These are phyloP conservation scores for Acanthamoeba triangularis DNA, from an alignment of 208 protist genomes.

Conservation along the genomic window DNA sequence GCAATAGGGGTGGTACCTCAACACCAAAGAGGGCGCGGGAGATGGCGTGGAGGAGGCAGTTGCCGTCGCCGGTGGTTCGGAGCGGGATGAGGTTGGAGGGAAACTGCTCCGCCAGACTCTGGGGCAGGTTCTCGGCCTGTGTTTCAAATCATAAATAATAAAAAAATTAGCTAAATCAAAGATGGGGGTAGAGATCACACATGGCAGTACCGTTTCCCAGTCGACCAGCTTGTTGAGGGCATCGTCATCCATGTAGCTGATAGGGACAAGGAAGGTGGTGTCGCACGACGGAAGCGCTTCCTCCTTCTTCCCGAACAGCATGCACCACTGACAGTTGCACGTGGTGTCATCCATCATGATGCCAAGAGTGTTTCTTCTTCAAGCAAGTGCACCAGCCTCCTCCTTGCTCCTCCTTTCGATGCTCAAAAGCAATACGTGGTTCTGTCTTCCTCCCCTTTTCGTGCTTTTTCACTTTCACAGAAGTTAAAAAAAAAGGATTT, in stretches of 20 bases:
- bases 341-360: not conserved
- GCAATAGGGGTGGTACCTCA: conserved; percentile 33
- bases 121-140: conserved; percentile 56
- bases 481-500: too few relatives aligned
- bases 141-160: not conserved
- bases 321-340: conserved; percentile 22
- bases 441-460: too few relatives aligned
- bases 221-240: conserved; percentile 2
- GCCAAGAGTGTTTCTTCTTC: too few relatives aligned
- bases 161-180: not conserved
- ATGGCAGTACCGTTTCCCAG: conserved; percentile 1
- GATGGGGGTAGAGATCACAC: not conserved
- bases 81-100: conserved; percentile 44
- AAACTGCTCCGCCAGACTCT: conserved; percentile 23
- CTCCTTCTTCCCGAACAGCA: conserved; percentile 48
- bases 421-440: too few relatives aligned
- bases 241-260: conserved; percentile 22
- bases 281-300: conserved; percentile 44
- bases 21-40: conserved; percentile 75
- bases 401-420: too few relatives aligned
- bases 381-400: too few relatives aligned
- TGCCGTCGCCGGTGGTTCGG: conserved; percentile 77
- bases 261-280: conserved; percentile 54
- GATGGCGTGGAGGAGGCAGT: conserved; percentile 81
- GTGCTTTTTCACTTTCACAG: too few relatives aligned